Evolutionary conservation across 2,329 filamentous ascomycete species (phyloP).

Genomic region (Trichophaea hybrida): DNA sequence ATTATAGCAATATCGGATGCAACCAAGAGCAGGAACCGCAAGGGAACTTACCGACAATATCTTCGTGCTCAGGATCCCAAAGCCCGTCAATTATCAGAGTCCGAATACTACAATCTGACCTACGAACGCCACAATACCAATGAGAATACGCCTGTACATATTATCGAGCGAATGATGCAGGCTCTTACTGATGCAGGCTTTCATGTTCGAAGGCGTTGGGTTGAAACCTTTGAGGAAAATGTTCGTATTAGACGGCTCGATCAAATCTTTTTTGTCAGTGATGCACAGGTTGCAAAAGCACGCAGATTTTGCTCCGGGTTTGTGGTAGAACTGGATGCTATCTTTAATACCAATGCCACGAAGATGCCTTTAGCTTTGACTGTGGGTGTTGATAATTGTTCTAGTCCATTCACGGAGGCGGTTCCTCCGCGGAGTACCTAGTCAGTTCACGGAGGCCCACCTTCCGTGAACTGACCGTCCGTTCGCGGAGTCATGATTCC

Average conservation of each 20-base stretch:
- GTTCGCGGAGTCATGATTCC: too few relatives aligned
- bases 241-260: neutral
- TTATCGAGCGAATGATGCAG: neutral
- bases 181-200: neutral
- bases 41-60: neutral
- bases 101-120: too few relatives aligned
- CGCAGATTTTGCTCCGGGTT: slow-evolving; percentile 1
- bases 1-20: neutral
- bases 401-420: too few relatives aligned
- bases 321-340: slow-evolving; percentile 4
- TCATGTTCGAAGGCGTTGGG: neutral
- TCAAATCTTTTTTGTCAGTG: neutral
- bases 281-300: neutral
- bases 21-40: neutral
- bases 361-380: slow-evolving; percentile 4
- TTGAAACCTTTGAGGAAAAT: neutral
- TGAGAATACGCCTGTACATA: neutral
- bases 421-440: too few relatives aligned
- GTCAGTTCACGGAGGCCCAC: too few relatives aligned
- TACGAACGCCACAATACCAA: neutral
- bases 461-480: too few relatives aligned
- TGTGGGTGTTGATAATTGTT: slow-evolving; percentile 4
- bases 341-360: neutral
- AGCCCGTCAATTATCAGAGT: neutral
- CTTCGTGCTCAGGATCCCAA: neutral